Percentiles rank a stretch among this genome's conserved stretches.
Evolutionary conservation across 805 yeast genomes (phyloP).

Genomic region (Alloascoidea hylecoeti): DNA sequence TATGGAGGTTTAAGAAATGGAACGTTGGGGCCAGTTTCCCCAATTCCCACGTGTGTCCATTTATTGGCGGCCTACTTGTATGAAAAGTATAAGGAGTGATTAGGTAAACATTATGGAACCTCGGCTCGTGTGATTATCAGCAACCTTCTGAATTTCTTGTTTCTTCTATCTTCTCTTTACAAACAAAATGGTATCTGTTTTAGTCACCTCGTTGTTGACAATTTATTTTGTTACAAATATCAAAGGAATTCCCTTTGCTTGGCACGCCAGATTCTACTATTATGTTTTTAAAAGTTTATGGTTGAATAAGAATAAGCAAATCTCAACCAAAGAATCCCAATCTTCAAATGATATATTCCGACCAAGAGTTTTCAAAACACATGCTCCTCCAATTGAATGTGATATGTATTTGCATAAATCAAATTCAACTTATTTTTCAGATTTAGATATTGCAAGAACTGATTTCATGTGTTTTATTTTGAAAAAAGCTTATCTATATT

Average conservation of each 20-base stretch:
- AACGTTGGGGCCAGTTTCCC: too few relatives aligned
- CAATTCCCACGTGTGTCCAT: too few relatives aligned
- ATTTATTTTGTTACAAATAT: conserved; percentile 25
- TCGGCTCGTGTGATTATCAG: too few relatives aligned
- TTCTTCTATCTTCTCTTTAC: too few relatives aligned
- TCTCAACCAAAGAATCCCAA: conserved; percentile 5
- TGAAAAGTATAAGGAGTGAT: too few relatives aligned
- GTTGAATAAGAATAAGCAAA: conserved; percentile 13
- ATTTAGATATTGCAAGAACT: conserved; percentile 68
- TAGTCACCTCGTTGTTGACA: conserved; percentile 5
- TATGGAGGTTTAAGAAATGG: too few relatives aligned
- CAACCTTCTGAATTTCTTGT: too few relatives aligned
- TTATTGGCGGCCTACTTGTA: too few relatives aligned
- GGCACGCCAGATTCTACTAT: conserved; percentile 46
- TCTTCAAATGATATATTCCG: conserved; percentile 19
- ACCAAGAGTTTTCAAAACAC: conserved; percentile 28
- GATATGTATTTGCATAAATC: conserved; percentile 83
- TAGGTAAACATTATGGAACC: too few relatives aligned
- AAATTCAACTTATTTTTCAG: conserved; percentile 74
- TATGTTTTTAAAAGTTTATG: conserved; percentile 26
- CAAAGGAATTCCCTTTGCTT: conserved; percentile 59
- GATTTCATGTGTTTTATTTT: conserved; percentile 43
- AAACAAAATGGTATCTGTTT: conserved; percentile 1
- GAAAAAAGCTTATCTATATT: conserved; percentile 36
- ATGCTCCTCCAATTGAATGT: conserved; percentile 65